phyloP scores from a whole-genome alignment of 768 basidiomycete genomes.

The Tricholoma flavovirens region DNA sequence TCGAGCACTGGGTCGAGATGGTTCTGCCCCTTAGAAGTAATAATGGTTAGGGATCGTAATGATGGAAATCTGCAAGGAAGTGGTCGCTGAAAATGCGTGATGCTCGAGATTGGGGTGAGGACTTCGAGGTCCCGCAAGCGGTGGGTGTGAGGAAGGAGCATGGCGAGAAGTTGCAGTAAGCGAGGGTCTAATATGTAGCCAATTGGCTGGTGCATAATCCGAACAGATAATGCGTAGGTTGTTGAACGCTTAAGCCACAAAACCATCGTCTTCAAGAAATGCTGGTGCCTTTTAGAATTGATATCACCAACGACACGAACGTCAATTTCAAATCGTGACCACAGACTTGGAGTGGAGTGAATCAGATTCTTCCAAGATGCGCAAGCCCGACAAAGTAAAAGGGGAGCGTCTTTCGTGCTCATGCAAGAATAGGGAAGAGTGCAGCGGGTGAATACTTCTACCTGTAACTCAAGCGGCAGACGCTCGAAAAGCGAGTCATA shows the following conservation, averaged over 20 bases:
- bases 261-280: conserved; percentile 20
- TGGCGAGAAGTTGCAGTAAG: conserved; percentile 18
- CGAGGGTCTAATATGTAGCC: conserved; percentile 1
- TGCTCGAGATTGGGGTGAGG: conserved; percentile 24
- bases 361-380: conserved; percentile 36
- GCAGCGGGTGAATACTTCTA: conserved; percentile 40
- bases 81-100: conserved; percentile 19
- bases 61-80: conserved; percentile 17
- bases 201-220: conserved; percentile 21
- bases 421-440: conserved; percentile 29
- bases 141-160: conserved; percentile 26
- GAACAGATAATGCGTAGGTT: conserved; percentile 26
- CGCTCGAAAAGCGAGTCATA: conserved; percentile 22
- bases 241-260: conserved; percentile 35
- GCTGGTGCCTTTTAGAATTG: conserved; percentile 7
- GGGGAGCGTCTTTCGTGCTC: conserved; percentile 27
- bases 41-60: conserved; percentile 28
- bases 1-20: conserved; percentile 16
- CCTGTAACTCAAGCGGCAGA: conserved; percentile 40
- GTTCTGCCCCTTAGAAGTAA: conserved; percentile 21
- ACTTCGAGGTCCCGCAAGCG: conserved; percentile 36
- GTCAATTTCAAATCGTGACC: conserved; percentile 40
- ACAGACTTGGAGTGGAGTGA: conserved; percentile 36
- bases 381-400: conserved; percentile 36
- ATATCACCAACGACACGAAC: conserved; percentile 15